These are phyloP conservation scores for Sextonia rubra DNA, from an alignment of 164 flowering plant genomes.

Conservation along the genomic window DNA sequence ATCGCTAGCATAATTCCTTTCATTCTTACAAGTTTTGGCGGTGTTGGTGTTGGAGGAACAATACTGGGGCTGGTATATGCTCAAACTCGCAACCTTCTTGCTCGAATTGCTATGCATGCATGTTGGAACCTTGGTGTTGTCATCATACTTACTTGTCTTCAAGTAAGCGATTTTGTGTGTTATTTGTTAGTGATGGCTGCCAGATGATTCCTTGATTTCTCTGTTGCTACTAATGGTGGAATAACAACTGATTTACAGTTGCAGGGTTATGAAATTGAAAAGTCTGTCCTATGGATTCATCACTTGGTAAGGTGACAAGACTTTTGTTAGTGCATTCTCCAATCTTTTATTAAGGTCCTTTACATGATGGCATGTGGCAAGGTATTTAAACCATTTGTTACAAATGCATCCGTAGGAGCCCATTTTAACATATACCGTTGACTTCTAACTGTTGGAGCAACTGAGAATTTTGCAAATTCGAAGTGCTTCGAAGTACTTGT, in stretches of 20 bases:
- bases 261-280: conserved; percentile 14
- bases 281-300: conserved; percentile 2
- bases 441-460: too few species aligned
- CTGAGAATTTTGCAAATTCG: too few species aligned
- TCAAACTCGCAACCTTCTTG: conserved; percentile 24
- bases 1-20: not conserved
- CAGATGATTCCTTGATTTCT: not conserved
- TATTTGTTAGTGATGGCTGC: not conserved
- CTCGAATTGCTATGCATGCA: conserved; percentile 27
- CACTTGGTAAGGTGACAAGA: not conserved
- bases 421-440: not conserved
- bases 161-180: conserved; percentile 13
- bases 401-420: not conserved
- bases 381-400: not conserved
- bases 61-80: conserved; percentile 25
- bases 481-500: too few species aligned
- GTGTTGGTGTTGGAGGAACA: conserved; percentile 12
- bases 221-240: not conserved
- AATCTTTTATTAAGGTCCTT: not conserved
- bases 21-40: not conserved
- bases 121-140: conserved; percentile 29
- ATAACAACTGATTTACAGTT: not conserved
- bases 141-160: conserved; percentile 11
- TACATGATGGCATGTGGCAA: too few species aligned
- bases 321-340: not conserved